Conservation (phyloP, 495 filamentous ascomycete genomes). For the Melanomma pulvis-pyrius region DNA sequence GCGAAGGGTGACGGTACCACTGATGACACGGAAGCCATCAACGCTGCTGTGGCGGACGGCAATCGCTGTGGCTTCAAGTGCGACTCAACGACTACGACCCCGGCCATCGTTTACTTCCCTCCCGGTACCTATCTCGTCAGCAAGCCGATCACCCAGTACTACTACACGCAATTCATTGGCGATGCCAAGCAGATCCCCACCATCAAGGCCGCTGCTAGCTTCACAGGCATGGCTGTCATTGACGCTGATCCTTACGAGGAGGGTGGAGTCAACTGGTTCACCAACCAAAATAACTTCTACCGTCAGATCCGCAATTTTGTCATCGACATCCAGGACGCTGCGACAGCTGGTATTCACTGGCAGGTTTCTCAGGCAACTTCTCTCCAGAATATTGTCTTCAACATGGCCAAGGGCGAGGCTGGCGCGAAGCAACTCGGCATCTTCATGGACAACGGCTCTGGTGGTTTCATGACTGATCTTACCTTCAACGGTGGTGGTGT, state of each 20-base stretch:
- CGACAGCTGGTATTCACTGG: constrained; percentile 85
- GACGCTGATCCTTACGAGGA: constrained; percentile 82
- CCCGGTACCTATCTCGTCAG: constrained; percentile 64
- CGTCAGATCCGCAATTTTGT: constrained; percentile 93
- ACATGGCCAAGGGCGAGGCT: constrained; percentile 48
- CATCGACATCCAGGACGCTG: constrained; percentile 79
- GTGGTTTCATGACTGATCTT: constrained; percentile 53
- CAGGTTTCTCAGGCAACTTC: constrained; percentile 95
- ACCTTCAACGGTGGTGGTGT: constrained; percentile 52
- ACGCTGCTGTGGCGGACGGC: constrained; percentile 52
- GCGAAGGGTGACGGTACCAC: constrained; percentile 51
- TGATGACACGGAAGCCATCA: constrained; percentile 60
- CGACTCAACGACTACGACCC: constrained; percentile 52
- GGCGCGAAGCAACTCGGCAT: constrained; percentile 49
- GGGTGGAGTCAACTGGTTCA: constrained; percentile 70
- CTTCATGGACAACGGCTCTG: constrained; percentile 89
- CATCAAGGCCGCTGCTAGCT: constrained; percentile 72
- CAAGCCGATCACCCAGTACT: constrained; percentile 62
- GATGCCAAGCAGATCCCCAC: constrained; percentile 71
- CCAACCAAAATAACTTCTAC: constrained; percentile 99
- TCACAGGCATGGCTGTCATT: constrained; percentile 85
- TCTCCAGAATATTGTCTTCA: constrained; percentile 57
- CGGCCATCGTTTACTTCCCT: constrained; percentile 61
- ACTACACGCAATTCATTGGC: constrained; percentile 67
- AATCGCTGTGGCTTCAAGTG: constrained; percentile 55